These are phyloP conservation scores for Colletotrichum echinochloae DNA, from an alignment of 2,329 filamentous ascomycete species.

Conservation along the genomic window DNA sequence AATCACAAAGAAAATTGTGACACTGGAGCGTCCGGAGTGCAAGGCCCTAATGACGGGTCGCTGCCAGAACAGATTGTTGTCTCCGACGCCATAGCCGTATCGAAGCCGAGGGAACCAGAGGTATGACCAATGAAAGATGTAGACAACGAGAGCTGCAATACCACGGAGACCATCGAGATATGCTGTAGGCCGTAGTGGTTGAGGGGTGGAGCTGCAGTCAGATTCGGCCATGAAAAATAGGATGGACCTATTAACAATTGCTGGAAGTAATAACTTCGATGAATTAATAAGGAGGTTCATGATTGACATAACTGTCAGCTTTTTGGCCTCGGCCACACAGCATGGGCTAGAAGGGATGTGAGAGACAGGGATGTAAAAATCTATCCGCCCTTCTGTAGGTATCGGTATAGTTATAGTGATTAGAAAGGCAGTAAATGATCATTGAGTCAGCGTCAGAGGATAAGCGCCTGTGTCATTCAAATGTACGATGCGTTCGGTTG, in stretches of 20 bases:
- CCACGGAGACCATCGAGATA: slow-evolving; percentile 70
- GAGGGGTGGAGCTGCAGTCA: not conserved
- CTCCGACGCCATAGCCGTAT: slow-evolving; percentile 55
- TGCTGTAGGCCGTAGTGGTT: slow-evolving; percentile 58
- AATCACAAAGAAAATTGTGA: slow-evolving; percentile 72
- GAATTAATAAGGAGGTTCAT: slow-evolving; percentile 13
- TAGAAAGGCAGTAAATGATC: too few relatives aligned
- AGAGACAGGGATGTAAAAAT: too few relatives aligned
- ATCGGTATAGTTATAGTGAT: too few relatives aligned
- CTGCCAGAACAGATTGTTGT: slow-evolving; percentile 58
- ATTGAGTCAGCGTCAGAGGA: too few relatives aligned
- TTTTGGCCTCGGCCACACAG: too few relatives aligned
- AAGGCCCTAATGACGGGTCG: slow-evolving; percentile 65
- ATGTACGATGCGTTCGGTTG: too few relatives aligned
- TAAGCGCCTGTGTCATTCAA: too few relatives aligned
- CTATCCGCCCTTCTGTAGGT: too few relatives aligned
- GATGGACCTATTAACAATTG: not conserved
- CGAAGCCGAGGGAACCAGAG: slow-evolving; percentile 30
- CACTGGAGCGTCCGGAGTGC: slow-evolving; percentile 66
- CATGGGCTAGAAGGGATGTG: too few relatives aligned
- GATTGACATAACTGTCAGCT: not conserved
- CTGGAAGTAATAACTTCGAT: not conserved
- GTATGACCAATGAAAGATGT: slow-evolving; percentile 63
- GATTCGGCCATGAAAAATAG: not conserved
- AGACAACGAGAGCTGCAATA: slow-evolving; percentile 66